Evolutionary conservation across 1,284 basidiomycete species (phyloP).

Genomic region (Garcileccinum viscosum): DNA sequence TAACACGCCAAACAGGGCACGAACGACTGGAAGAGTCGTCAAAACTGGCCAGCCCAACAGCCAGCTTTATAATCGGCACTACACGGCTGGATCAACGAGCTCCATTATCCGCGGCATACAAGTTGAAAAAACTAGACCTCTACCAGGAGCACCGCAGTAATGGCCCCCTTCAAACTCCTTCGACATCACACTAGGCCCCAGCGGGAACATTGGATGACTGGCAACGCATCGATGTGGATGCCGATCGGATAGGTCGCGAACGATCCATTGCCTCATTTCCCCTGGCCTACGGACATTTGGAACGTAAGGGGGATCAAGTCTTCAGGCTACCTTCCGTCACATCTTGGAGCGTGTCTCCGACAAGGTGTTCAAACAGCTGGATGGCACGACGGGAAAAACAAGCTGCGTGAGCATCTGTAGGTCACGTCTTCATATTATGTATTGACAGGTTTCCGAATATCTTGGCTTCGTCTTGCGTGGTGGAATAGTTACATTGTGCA

Average conservation of each 20-base stretch:
- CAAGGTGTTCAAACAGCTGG: conserved; percentile 51
- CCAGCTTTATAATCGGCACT: not conserved
- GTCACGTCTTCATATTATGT: too few species aligned
- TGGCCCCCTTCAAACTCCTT: conserved; percentile 53
- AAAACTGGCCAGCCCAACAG: not conserved
- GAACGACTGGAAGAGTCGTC: not conserved
- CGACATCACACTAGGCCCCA: conserved; percentile 46
- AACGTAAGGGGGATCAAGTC: conserved; percentile 55
- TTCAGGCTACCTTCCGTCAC: conserved; percentile 51
- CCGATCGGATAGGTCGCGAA: conserved; percentile 58
- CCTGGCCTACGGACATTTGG: conserved; percentile 58
- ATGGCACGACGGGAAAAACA: conserved; percentile 37
- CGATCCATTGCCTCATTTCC: conserved; percentile 50
- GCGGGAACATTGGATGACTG: conserved; percentile 52
- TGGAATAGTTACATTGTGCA: too few species aligned
- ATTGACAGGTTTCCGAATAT: too few species aligned
- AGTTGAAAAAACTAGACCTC: conserved; percentile 63
- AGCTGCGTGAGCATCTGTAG: conserved; percentile 37
- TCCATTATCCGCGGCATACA: conserved; percentile 42
- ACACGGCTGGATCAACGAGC: not conserved
- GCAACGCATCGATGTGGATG: conserved; percentile 64
- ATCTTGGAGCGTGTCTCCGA: conserved; percentile 50
- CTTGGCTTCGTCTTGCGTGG: too few species aligned
- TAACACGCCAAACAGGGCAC: not conserved
- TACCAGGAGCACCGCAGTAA: conserved; percentile 52